These are phyloP conservation scores for Entomortierella beljakovae DNA, from an alignment of 192 early-diverging fungal species.

Conservation along the genomic window DNA sequence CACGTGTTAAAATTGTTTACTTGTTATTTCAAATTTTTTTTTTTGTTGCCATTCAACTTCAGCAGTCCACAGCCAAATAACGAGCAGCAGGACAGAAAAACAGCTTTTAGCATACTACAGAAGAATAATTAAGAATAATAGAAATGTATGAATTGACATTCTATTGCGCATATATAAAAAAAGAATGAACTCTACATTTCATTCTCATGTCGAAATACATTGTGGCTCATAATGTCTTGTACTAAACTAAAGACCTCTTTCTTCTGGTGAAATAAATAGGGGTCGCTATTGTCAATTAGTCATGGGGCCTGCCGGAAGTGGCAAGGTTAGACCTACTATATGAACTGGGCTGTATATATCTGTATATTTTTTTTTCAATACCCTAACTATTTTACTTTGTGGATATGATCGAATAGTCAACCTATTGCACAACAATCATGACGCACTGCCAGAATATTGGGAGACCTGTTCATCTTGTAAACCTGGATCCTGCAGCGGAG, in stretches of 20 bases:
- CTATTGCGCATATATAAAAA: no score
- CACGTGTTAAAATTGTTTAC: no score
- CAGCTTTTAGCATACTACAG: no score
- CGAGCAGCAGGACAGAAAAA: no score
- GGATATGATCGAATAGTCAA: conserved; percentile 69
- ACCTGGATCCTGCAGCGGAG: conserved; percentile 98
- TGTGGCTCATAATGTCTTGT: not conserved
- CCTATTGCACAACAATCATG: conserved; percentile 96
- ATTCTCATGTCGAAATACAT: no score
- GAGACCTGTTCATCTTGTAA: conserved; percentile 90
- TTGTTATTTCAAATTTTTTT: no score
- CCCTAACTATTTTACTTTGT: not conserved
- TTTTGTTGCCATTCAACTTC: no score
- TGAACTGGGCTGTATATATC: not conserved
- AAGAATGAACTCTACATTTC: no score
- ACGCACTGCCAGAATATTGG: conserved; percentile 90
- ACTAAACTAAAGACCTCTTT: not conserved
- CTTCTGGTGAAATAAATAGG: conserved; percentile 30
- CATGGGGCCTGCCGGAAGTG: conserved; percentile 96
- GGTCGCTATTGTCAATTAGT: conserved; percentile 92
- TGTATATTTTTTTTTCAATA: not conserved
- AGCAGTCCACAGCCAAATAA: no score
- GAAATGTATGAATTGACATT: no score
- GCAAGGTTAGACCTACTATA: conserved; percentile 69
- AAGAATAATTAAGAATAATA: no score